Evolutionary conservation across 2,329 filamentous ascomycete genomes (phyloP).

Genomic region (Tolypocladium guangdongense): DNA sequence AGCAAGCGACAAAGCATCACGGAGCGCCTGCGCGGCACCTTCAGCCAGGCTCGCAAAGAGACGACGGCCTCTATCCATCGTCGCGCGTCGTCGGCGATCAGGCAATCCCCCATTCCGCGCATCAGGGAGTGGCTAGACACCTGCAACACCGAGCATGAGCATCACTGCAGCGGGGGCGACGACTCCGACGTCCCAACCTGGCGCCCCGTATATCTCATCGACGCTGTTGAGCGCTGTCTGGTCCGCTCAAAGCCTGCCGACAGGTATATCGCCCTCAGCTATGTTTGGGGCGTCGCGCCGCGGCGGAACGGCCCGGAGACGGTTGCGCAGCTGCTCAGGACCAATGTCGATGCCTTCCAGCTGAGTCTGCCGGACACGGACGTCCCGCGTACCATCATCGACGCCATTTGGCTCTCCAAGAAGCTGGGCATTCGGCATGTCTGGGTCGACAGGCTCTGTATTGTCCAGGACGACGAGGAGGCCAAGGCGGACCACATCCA

Average conservation of each 20-base stretch:
- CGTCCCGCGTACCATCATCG: slow-evolving; percentile 29
- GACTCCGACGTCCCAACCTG: slow-evolving; percentile 19
- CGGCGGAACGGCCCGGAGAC: slow-evolving; percentile 15
- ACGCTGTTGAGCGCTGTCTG: slow-evolving; percentile 26
- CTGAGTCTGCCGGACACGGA: slow-evolving; percentile 24
- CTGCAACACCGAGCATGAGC: slow-evolving; percentile 29
- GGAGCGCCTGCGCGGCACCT: slow-evolving; percentile 24
- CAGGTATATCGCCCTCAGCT: slow-evolving; percentile 34
- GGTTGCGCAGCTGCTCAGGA: slow-evolving; percentile 20
- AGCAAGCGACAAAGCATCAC: slow-evolving; percentile 30
- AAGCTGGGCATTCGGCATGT: slow-evolving; percentile 31
- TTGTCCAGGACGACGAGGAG: slow-evolving; percentile 30
- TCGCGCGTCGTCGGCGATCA: slow-evolving; percentile 19
- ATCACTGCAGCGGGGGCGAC: slow-evolving; percentile 24
- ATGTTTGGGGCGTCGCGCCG: slow-evolving; percentile 26
- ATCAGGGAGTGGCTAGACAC: slow-evolving; percentile 32
- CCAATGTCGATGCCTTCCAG: slow-evolving; percentile 25
- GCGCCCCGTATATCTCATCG: slow-evolving; percentile 29
- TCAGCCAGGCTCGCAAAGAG: slow-evolving; percentile 20
- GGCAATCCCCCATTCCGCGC: slow-evolving; percentile 24
- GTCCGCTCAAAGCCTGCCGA: slow-evolving; percentile 27
- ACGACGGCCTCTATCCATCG: slow-evolving; percentile 14
- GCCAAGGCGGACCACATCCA: slow-evolving; percentile 28
- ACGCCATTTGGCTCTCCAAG: slow-evolving; percentile 32
- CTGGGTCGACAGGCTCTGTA: slow-evolving; percentile 36